Conservation (phyloP, 306 rosid genomes). For the Dalbergia oliveri region DNA sequence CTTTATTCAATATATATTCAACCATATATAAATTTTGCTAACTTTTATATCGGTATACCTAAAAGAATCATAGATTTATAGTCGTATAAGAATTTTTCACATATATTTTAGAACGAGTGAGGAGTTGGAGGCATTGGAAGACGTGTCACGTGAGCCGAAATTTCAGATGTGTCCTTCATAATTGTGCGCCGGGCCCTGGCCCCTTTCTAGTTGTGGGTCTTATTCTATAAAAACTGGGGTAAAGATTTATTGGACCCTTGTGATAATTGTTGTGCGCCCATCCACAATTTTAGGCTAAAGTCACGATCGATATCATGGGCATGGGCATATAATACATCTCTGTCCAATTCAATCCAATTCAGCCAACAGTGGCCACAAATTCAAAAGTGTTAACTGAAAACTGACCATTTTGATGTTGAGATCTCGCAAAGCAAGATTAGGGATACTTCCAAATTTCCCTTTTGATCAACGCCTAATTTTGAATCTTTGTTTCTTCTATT, state of each 20-base stretch:
- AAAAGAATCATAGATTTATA: too few relatives aligned
- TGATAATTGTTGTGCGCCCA: neutral
- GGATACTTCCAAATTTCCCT: neutral
- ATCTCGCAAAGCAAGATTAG: too few relatives aligned
- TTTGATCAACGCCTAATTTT: neutral
- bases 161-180: neutral
- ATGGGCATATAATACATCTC: neutral
- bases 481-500: slow-evolving; percentile 9
- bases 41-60: too few relatives aligned
- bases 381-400: slow-evolving; percentile 8
- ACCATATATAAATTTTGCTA: too few relatives aligned
- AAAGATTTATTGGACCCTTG: neutral
- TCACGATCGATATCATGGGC: neutral
- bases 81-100: too few relatives aligned
- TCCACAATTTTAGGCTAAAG: neutral
- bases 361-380: neutral
- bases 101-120: too few relatives aligned
- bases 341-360: neutral
- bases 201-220: neutral
- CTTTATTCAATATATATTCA: too few relatives aligned
- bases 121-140: neutral
- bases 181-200: neutral
- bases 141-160: neutral
- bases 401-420: neutral
- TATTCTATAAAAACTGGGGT: neutral